These are phyloP conservation scores for Lactarius sanguifluus DNA, from an alignment of 768 basidiomycete genomes.

Conservation along the genomic window DNA sequence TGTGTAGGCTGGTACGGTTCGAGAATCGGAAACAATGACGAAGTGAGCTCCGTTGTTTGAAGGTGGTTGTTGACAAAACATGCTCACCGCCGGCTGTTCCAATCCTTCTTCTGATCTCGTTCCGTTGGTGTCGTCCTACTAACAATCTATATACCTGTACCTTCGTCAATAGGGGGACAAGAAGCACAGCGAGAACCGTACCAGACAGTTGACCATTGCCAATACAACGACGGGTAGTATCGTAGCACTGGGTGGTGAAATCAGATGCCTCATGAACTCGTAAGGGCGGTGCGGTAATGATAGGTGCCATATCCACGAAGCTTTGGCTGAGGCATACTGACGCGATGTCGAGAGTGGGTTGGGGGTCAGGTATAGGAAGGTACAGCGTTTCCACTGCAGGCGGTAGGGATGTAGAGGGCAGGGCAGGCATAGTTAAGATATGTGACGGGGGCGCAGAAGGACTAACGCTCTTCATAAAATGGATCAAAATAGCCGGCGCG, in stretches of 20 bases:
- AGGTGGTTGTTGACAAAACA: not conserved
- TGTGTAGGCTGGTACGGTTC: not conserved
- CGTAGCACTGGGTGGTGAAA: not conserved
- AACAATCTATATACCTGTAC: constrained; percentile 17
- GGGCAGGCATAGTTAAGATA: not conserved
- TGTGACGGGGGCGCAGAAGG: constrained; percentile 3
- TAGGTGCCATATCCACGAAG: not conserved
- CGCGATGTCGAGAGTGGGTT: not conserved
- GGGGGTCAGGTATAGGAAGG: not conserved
- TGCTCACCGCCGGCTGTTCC: constrained; percentile 3
- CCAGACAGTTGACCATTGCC: constrained; percentile 17
- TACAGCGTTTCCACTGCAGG: not conserved
- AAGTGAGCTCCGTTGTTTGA: not conserved
- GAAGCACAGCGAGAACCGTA: not conserved
- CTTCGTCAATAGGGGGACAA: not conserved
- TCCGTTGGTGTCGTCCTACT: not conserved
- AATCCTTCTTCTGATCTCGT: not conserved
- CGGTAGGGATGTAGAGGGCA: not conserved
- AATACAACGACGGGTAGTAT: constrained; percentile 15
- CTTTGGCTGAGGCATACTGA: not conserved
- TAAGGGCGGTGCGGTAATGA: not conserved
- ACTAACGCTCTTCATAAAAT: constrained; percentile 10
- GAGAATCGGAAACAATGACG: not conserved
- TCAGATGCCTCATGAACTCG: not conserved
- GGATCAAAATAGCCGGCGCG: not conserved